Evolutionary conservation across 2,329 filamentous ascomycete species (phyloP).

Genomic region (Sclerotinia spermophila): DNA sequence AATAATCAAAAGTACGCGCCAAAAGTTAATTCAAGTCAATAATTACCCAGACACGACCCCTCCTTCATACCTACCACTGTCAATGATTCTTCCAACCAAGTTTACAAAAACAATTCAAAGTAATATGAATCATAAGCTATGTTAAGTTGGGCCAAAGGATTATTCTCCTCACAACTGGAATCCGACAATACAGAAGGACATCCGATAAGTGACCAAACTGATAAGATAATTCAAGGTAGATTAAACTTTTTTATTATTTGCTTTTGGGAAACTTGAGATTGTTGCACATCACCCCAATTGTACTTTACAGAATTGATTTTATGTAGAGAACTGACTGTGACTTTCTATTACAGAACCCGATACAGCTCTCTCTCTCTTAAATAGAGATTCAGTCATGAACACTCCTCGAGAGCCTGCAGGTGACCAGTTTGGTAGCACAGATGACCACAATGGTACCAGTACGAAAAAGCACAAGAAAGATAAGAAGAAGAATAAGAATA

Average conservation of each 20-base stretch:
- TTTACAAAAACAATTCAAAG: background rate
- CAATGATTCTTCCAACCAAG: background rate
- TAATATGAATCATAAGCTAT: background rate
- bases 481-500: conserved; percentile 8
- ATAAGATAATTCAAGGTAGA: conserved; percentile 15
- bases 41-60: background rate
- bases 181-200: background rate
- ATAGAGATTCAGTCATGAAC: background rate
- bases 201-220: background rate
- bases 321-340: background rate
- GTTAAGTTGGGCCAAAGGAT: conserved; percentile 1
- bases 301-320: background rate
- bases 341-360: background rate
- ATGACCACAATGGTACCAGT: background rate
- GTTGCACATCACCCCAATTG: background rate
- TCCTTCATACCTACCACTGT: background rate
- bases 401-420: background rate
- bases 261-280: background rate
- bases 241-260: background rate
- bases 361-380: background rate
- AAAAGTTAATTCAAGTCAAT: background rate
- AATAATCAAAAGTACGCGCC: background rate
- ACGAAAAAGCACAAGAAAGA: background rate
- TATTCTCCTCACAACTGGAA: conserved; percentile 9
- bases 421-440: background rate